Base-by-base conservation (phyloP, 495 filamentous ascomycete species). In the Penicillium desertorum region DNA sequence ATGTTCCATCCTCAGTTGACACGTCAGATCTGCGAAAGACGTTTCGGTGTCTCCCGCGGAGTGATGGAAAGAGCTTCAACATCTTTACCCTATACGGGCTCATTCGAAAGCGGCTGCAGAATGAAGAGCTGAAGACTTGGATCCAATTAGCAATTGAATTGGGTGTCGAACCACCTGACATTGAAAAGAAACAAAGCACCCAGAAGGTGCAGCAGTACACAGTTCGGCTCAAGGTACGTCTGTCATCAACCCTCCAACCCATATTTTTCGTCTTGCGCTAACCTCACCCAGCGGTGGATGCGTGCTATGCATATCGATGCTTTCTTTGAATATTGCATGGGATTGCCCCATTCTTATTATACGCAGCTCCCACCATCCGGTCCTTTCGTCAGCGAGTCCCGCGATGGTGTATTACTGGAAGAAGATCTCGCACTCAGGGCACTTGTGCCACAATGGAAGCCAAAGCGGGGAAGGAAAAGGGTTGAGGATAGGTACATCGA, bases 141-240 rank as follows among this genome's bases (percentile, higher is more conserved):
- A 90, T 91, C 29, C 87, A 96, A 68, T 68, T 98, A 56, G 94
- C 92, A 5, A 84, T 92, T 48, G 88, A 91, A 61, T 75, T 98
- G 39, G 94, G 94, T 3, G 94, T 97, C 2, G 92, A 96, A 62
- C 88, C 87, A 27, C 95, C 94, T 14, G 87, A 86, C 57, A 72
- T 84, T 56, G 86, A 88, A 50, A 92, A 94, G 73, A 90, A 91
- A 19, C 90, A 97, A 71, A 96, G 91, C 68, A 86, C 91, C 2
- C 94, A 98, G 71, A 98, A 96, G 70, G 91, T 98, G 37, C 93
- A 97, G 71, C 94, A 98, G 66, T 98, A 98, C 75, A 91, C 91
- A 48, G 94, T 97, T 34, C 80, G 94, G 49, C 76, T 98, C 43
- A 98, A 97, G 84, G 91, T 92, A 76, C 57, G 77, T 67, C 9